Percentiles rank a stretch among this genome's conserved stretches.
Conservation (phyloP, 176 grass and related monocot species). For the Bonia amplexicaulis region DNA sequence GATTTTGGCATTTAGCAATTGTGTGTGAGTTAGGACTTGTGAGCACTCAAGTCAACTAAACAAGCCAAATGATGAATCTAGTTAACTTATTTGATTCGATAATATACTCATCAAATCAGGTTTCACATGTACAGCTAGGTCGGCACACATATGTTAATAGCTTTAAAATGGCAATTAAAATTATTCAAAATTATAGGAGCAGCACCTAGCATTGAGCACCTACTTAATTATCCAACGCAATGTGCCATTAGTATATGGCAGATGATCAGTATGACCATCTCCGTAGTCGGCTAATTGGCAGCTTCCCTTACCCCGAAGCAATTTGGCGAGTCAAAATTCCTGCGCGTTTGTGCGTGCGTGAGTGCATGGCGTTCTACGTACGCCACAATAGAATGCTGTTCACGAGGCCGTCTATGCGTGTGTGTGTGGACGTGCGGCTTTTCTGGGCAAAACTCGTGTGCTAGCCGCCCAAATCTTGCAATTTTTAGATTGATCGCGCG, state of each 20-base stretch:
- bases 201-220: not conserved
- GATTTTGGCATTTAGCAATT: conserved; percentile 34
- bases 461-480: not conserved
- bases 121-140: not conserved
- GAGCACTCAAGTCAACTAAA: not conserved
- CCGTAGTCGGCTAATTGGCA: not conserved
- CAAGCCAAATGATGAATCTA: not conserved
- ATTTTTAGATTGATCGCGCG: not conserved
- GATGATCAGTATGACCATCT: no score
- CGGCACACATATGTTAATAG: not conserved
- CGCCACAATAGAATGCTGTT: not conserved
- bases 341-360: not conserved
- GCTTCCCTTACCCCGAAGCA: not conserved
- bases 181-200: not conserved
- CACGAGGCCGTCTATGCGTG: conserved; percentile 5
- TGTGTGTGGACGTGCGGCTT: not conserved
- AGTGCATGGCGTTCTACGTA: conserved; percentile 10
- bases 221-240: not conserved
- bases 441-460: not conserved
- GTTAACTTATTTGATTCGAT: not conserved
- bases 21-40: not conserved
- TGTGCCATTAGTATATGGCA: no score
- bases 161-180: not conserved
- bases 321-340: not conserved
- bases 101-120: not conserved